A percentile compares a stretch with the other conserved stretches of the same genome.
Conservation (phyloP, 73 alveolate genomes). For the Paraurostyla sp. region DNA sequence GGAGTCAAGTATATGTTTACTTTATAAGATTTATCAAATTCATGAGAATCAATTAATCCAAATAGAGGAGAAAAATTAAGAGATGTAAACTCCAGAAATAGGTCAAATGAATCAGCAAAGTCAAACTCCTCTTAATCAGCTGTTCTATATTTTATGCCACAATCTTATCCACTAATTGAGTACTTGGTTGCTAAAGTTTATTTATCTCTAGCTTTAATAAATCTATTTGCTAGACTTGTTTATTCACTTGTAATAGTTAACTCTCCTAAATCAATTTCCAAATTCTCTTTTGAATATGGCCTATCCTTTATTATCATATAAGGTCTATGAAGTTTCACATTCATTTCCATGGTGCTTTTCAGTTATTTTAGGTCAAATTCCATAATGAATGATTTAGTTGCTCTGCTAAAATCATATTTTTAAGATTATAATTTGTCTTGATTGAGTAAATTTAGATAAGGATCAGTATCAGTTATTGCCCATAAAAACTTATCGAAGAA, state of each 20-base stretch:
- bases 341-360: background rate
- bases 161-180: background rate
- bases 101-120: background rate
- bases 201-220: background rate
- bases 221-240: background rate
- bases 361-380: slow-evolving; percentile 40
- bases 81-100: background rate
- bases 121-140: background rate
- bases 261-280: slow-evolving; percentile 52
- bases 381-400: background rate
- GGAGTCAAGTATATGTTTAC: slow-evolving; percentile 49
- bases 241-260: slow-evolving; percentile 5
- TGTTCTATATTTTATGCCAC: background rate
- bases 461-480: slow-evolving; percentile 66
- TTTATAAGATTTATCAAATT: slow-evolving; percentile 57
- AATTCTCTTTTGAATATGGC: slow-evolving; percentile 40
- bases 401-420: background rate
- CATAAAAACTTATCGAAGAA: slow-evolving; percentile 62
- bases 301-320: slow-evolving; percentile 59
- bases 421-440: background rate
- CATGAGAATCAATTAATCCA: slow-evolving; percentile 7
- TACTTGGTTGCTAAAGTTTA: background rate
- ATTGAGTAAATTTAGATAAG: slow-evolving; percentile 7
- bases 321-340: slow-evolving; percentile 53
- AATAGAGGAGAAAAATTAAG: background rate